Percentiles rank a stretch among this genome's conserved stretches.
Evolutionary conservation across 768 basidiomycete genomes (phyloP).

Genomic region (Lactarius sanguifluus): DNA sequence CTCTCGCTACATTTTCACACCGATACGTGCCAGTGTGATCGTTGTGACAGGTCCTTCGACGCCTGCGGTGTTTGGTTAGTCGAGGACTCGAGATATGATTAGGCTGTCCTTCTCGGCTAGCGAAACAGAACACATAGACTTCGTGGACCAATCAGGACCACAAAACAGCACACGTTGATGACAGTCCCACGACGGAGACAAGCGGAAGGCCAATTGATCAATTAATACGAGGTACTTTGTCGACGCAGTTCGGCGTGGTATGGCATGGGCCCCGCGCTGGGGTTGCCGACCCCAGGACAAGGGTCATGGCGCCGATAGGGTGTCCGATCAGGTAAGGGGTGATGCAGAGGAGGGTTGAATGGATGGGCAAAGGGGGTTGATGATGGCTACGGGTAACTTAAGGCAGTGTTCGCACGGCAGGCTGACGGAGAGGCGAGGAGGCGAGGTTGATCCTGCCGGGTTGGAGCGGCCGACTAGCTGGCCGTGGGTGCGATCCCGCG

Average conservation of each 20-base stretch:
- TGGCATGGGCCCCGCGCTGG: not conserved
- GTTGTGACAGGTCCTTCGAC: not conserved
- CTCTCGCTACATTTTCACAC: not conserved
- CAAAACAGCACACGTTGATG: not conserved
- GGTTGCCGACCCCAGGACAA: not conserved
- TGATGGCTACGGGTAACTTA: not conserved
- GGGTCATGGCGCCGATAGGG: not conserved
- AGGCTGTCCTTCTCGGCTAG: not conserved
- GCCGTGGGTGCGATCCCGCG: not conserved
- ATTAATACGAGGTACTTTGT: not conserved
- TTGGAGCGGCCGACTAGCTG: not conserved
- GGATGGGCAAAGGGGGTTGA: not conserved
- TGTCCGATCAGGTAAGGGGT: not conserved
- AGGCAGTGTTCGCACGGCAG: not conserved
- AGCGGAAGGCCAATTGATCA: not conserved
- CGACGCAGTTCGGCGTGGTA: not conserved
- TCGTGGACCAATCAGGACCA: not conserved
- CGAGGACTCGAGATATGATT: not conserved
- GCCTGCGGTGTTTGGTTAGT: not conserved
- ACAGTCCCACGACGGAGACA: not conserved
- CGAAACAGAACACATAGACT: not conserved
- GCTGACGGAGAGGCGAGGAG: not conserved
- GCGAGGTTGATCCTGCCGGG: not conserved
- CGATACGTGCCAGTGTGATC: not conserved
- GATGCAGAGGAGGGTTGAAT: not conserved